Percentiles rank a stretch among this genome's conserved stretches.
Conservation (phyloP, 2,329 filamentous ascomycete species). For the Colletotrichum noveboracense region DNA sequence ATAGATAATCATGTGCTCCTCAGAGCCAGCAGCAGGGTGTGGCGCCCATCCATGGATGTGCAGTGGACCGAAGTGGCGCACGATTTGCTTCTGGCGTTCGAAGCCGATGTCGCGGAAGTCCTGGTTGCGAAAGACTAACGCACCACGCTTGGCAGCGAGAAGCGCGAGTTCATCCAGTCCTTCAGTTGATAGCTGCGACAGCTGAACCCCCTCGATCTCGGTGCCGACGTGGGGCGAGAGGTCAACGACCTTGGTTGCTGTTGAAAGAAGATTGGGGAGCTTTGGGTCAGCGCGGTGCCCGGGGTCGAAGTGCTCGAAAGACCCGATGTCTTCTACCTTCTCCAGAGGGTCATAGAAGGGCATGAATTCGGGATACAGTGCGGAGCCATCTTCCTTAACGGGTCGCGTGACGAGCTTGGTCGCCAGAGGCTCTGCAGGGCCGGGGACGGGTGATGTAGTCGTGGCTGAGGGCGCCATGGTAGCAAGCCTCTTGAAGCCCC, state of each 20-base stretch:
- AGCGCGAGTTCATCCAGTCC: conserved; percentile 26
- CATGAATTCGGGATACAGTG: background rate
- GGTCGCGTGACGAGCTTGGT: background rate
- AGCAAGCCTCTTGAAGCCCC: background rate
- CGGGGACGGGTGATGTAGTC: background rate
- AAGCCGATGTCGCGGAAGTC: conserved; percentile 28
- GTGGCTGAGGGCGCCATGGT: background rate
- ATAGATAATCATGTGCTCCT: conserved; percentile 28
- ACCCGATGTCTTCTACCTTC: conserved; percentile 10
- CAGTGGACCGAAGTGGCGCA: background rate
- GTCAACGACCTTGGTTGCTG: background rate
- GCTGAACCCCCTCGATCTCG: background rate
- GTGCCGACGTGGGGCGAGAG: background rate
- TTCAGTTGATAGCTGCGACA: background rate
- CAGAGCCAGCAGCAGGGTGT: conserved; percentile 24
- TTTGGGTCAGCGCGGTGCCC: background rate
- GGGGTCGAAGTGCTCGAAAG: background rate
- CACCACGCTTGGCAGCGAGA: conserved; percentile 24
- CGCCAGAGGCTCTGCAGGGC: background rate
- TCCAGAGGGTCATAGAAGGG: conserved; percentile 13
- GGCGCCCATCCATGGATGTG: background rate
- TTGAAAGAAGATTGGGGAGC: background rate
- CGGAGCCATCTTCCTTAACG: background rate
- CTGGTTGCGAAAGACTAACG: conserved; percentile 24
- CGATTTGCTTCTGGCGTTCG: conserved; percentile 26